These are phyloP conservation scores for Groenewaldozyma tartarivorans DNA, from an alignment of 805 yeast genomes.

Conservation along the genomic window DNA sequence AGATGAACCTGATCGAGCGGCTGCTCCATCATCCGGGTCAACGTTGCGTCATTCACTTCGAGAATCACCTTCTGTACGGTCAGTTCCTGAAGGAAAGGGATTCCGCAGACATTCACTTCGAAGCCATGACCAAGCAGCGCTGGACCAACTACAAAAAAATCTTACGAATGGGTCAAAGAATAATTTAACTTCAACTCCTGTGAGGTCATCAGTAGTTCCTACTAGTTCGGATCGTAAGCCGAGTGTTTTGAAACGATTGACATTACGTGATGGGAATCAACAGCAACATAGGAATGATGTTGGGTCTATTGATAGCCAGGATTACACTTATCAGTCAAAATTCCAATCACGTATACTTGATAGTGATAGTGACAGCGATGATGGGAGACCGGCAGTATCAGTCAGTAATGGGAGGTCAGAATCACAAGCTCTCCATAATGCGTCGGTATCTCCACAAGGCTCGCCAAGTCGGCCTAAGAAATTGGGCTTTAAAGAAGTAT, in stretches of 20 bases:
- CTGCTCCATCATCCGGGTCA: background rate
- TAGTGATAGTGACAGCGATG: conserved; percentile 1
- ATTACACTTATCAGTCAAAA: no score
- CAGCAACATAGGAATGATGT: no score
- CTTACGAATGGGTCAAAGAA: background rate
- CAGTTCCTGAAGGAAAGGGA: conserved; percentile 3
- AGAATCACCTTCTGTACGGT: background rate
- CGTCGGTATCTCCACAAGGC: background rate
- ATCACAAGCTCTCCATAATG: background rate
- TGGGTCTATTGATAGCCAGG: no score
- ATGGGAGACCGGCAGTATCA: conserved; percentile 4
- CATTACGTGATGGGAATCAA: conserved; percentile 5
- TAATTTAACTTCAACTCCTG: background rate
- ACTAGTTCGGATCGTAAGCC: background rate
- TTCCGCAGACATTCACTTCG: conserved; percentile 10
- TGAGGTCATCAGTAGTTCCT: no score
- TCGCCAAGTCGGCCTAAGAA: conserved; percentile 4
- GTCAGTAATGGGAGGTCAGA: background rate
- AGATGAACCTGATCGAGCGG: conserved; percentile 1
- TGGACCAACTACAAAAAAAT: conserved; percentile 4
- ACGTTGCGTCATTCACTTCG: conserved; percentile 1
- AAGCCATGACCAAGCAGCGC: conserved; percentile 2
- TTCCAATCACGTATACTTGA: no score
- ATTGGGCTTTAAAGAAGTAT: conserved; percentile 17
- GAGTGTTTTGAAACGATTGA: conserved; percentile 1